These are phyloP conservation scores for Didymellaceae sp. DNA, from an alignment of 2,329 filamentous ascomycete species.

Conservation along the genomic window DNA sequence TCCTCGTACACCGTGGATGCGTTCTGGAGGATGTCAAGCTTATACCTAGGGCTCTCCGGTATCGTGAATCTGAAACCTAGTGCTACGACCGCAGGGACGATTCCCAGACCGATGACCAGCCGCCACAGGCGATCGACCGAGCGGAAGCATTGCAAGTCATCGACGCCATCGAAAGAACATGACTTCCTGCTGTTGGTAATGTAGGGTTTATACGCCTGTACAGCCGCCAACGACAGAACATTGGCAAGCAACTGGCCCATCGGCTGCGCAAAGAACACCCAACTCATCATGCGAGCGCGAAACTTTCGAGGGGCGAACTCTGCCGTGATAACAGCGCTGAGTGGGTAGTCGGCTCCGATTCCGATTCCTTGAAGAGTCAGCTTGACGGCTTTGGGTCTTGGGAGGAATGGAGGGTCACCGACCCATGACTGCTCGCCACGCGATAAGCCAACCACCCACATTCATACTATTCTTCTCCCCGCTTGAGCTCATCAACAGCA, in stretches of 20 bases:
- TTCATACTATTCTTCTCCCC: constrained; percentile 45
- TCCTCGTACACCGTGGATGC: constrained; percentile 41
- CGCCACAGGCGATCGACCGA: constrained; percentile 51
- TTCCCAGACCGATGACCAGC: constrained; percentile 50
- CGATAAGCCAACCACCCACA: constrained; percentile 49
- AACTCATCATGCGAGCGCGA: constrained; percentile 50
- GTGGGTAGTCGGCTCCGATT: constrained; percentile 48
- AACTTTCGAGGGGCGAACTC: constrained; percentile 49
- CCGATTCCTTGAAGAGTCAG: constrained; percentile 33
- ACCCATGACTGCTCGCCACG: constrained; percentile 51
- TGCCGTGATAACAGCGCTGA: constrained; percentile 48
- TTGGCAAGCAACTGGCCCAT: constrained; percentile 48
- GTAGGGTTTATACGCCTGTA: constrained; percentile 34
- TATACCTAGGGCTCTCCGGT: constrained; percentile 50
- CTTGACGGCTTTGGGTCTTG: background rate
- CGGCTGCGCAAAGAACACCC: constrained; percentile 53
- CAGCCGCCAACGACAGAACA: constrained; percentile 37
- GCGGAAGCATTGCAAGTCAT: constrained; percentile 35
- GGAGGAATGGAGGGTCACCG: background rate
- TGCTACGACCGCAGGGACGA: constrained; percentile 36
- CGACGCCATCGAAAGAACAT: constrained; percentile 25
- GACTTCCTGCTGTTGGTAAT: constrained; percentile 26
- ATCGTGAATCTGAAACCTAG: constrained; percentile 51
- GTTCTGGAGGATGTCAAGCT: constrained; percentile 49
- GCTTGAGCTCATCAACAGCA: constrained; percentile 48